Evolutionary conservation across 1,139 yeast genomes (phyloP).

Genomic region (Wickerhamomyces sp.): DNA sequence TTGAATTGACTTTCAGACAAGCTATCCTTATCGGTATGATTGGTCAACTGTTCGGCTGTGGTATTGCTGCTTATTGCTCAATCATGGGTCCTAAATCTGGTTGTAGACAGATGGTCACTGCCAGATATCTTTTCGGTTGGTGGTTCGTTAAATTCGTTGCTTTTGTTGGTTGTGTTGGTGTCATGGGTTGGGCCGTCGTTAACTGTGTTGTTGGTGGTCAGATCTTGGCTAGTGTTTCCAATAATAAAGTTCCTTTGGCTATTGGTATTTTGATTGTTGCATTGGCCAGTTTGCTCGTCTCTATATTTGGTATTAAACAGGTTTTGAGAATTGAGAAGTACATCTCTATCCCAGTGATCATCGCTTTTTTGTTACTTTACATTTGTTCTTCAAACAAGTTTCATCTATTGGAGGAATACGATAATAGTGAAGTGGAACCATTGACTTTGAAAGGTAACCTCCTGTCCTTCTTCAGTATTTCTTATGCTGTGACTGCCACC

Average conservation of each 20-base stretch:
- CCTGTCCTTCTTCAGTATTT: slow-evolving; percentile 67
- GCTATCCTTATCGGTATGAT: slow-evolving; percentile 55
- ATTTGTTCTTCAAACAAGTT: slow-evolving; percentile 58
- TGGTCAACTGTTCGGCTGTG: slow-evolving; percentile 63
- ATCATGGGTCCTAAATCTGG: slow-evolving; percentile 88
- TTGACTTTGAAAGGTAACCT: slow-evolving; percentile 55
- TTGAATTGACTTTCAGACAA: slow-evolving; percentile 60
- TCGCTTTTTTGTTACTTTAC: slow-evolving; percentile 66
- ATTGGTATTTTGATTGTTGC: slow-evolving; percentile 73
- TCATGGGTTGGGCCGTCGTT: slow-evolving; percentile 84
- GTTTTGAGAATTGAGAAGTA: slow-evolving; percentile 63
- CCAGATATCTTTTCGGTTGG: slow-evolving; percentile 77
- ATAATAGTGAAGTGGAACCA: slow-evolving; percentile 32
- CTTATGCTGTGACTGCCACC: slow-evolving; percentile 78
- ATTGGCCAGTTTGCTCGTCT: slow-evolving; percentile 55
- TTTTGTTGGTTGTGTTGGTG: slow-evolving; percentile 63
- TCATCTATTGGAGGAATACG: slow-evolving; percentile 22
- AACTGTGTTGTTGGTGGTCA: slow-evolving; percentile 86
- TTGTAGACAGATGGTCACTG: slow-evolving; percentile 79
- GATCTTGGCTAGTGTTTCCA: slow-evolving; percentile 58
- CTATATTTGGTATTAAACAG: slow-evolving; percentile 72
- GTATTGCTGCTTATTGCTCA: slow-evolving; percentile 75
- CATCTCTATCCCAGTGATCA: slow-evolving; percentile 64
- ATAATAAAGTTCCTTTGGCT: slow-evolving; percentile 59
- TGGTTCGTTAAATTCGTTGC: slow-evolving; percentile 75